Base-by-base conservation (phyloP, 179 eudicot species). In the Silene coronaria region DNA sequence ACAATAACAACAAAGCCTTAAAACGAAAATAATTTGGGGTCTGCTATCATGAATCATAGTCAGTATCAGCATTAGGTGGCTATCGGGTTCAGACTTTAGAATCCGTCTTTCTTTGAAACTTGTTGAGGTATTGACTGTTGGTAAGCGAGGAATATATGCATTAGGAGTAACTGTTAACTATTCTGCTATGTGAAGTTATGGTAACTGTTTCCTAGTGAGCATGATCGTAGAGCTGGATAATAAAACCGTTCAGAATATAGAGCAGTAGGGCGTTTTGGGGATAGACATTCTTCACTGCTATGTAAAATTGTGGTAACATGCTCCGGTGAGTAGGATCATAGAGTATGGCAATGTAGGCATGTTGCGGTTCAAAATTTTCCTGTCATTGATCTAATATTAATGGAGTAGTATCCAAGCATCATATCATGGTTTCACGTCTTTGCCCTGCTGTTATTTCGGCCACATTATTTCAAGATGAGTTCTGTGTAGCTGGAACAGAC, bases 1-100 rank as follows among this genome's bases (percentile, higher is more conserved):
- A 65, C 38, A 7, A 42, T 42, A 17, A 30, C 69, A 65, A 36
- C 42, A 36, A 67, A 67, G 48, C 48, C 51, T 34, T 67, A 8
- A 21, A n/a, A 46, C n/a, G 13, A 24, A 67, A 67, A 10, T 67
- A 19, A 67, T 67, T n/a, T 34, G 70, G 24, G 70, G 70, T 65
- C 45, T 13, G 70, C 13, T 66, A 34, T 34, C 70, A 17, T 32
- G 48, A 19, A 32, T 0, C 24, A 16, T 32, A 26, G 30, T 27
- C 19, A 13, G 48, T 38, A 38, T 38, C n/a, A 51, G 57, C 57
- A 51, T 51, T 51, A 14, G 57, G 57, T 5, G 57, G 19, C 4
- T 24, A 2, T 45, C 9, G 9, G 60, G 26, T 32, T 70, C 19
- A 12, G 17, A 45, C 16, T 32, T 70, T 11, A 12, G 17, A 45